Conservation (phyloP, 164 flowering plant genomes). For the Chimonanthus salicifolius region DNA sequence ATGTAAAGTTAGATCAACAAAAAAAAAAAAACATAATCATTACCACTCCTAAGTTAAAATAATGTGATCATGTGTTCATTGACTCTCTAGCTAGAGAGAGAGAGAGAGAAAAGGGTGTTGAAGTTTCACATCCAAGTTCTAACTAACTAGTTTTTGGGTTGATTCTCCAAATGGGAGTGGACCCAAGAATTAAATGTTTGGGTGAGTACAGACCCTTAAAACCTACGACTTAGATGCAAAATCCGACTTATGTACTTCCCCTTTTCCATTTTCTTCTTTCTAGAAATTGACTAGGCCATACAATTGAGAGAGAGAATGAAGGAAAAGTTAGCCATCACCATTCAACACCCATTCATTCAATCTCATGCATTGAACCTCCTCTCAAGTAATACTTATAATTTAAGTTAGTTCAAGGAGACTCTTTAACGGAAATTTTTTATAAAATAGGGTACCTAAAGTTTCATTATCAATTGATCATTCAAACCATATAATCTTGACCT, state of each 20-base stretch:
- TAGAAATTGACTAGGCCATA: background rate
- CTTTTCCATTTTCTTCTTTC: slow-evolving; percentile 1
- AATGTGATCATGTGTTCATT: background rate
- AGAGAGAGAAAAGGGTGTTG: slow-evolving; percentile 2
- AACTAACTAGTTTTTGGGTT: background rate
- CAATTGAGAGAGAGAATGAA: slow-evolving; percentile 1
- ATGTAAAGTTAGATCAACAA: background rate
- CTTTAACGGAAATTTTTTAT: too few relatives aligned
- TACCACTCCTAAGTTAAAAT: too few relatives aligned
- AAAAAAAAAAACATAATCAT: background rate
- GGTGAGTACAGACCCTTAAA: slow-evolving; percentile 4
- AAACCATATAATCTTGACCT: too few relatives aligned
- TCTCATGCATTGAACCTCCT: too few relatives aligned
- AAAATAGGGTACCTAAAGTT: too few relatives aligned
- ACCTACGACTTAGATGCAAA: slow-evolving; percentile 4
- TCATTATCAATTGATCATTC: too few relatives aligned
- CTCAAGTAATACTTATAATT: too few relatives aligned
- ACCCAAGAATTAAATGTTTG: slow-evolving; percentile 1
- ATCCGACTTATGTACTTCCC: background rate
- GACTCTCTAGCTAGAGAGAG: background rate
- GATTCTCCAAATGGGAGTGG: background rate
- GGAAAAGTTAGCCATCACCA: slow-evolving; percentile 6
- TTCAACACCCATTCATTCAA: too few relatives aligned
- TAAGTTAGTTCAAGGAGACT: too few relatives aligned
- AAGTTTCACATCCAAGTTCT: slow-evolving; percentile 3